phyloP scores from a whole-genome alignment of 176 grass and related monocot genomes.

The Metroxylon sagu region DNA sequence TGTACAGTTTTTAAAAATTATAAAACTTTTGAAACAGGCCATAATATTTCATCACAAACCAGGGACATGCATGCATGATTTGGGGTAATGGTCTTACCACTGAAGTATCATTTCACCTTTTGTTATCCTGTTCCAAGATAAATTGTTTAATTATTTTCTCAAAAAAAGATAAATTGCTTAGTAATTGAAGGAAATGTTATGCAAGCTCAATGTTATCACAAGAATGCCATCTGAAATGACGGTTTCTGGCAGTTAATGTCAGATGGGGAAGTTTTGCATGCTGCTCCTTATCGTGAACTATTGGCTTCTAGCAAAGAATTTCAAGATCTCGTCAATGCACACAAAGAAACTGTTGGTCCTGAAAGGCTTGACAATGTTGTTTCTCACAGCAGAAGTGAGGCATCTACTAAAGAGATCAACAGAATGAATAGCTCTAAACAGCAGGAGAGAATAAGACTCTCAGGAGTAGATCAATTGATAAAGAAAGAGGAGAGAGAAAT shows the following conservation, averaged over 20 bases:
- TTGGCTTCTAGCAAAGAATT: slow-evolving; percentile 63
- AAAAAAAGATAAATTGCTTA: no score
- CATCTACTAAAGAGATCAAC: slow-evolving; percentile 29
- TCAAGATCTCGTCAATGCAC: slow-evolving; percentile 67
- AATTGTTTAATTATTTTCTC: no score
- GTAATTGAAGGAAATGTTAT: no score
- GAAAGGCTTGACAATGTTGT: slow-evolving; percentile 31
- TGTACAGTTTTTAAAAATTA: no score
- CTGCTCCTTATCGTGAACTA: slow-evolving; percentile 53
- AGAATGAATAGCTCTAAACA: slow-evolving; percentile 20
- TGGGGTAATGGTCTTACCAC: no score
- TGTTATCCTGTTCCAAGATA: no score
- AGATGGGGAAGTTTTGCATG: slow-evolving; percentile 49
- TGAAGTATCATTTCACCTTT: no score
- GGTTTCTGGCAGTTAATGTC: slow-evolving; percentile 66
- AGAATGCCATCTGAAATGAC: background rate
- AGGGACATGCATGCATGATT: no score
- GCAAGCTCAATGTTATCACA: no score
- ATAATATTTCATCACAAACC: no score
- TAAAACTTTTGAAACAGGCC: no score
- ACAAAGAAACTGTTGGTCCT: slow-evolving; percentile 48
- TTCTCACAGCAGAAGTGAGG: slow-evolving; percentile 17
- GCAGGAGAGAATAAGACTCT: slow-evolving; percentile 19
- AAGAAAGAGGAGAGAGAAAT: slow-evolving; percentile 84
- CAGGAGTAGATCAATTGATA: slow-evolving; percentile 58